Conservation (phyloP, 371 early-diverging fungal species). For the Rhizopus stolonifer region DNA sequence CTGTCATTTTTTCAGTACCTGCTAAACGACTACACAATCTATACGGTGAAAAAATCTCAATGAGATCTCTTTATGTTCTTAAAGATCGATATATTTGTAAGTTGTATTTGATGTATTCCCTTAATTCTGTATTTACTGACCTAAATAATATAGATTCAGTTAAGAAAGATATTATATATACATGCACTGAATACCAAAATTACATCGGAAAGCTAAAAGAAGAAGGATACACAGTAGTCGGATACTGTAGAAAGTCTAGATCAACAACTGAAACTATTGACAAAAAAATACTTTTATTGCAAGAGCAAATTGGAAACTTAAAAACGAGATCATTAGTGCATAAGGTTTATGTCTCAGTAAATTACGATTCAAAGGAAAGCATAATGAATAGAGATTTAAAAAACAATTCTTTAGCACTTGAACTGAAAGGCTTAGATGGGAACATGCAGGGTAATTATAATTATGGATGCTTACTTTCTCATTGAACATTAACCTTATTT, state of each 20-base stretch:
- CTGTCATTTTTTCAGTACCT: slow-evolving; percentile 8
- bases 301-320: background rate
- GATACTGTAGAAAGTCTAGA: background rate
- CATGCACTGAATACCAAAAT: background rate
- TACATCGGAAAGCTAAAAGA: slow-evolving; percentile 1
- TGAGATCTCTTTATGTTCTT: slow-evolving; percentile 9
- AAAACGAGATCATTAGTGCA: background rate
- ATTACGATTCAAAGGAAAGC: slow-evolving; percentile 3
- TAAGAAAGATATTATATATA: no score
- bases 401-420: slow-evolving; percentile 3
- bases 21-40: slow-evolving; percentile 2
- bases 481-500: slow-evolving; percentile 5
- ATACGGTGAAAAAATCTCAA: slow-evolving; percentile 1
- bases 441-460: slow-evolving; percentile 10
- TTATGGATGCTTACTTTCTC: slow-evolving; percentile 8
- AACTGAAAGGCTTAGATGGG: slow-evolving; percentile 1
- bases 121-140: background rate
- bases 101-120: background rate
- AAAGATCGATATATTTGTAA: slow-evolving; percentile 12
- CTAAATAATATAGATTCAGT: background rate
- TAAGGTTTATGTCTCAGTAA: slow-evolving; percentile 6
- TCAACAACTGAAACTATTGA: background rate
- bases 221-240: background rate
- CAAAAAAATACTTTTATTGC: background rate
- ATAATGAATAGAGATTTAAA: slow-evolving; percentile 3